Evolutionary conservation across 352 stramenopile species (phyloP).

Genomic region (Globisporangium irregulare): DNA sequence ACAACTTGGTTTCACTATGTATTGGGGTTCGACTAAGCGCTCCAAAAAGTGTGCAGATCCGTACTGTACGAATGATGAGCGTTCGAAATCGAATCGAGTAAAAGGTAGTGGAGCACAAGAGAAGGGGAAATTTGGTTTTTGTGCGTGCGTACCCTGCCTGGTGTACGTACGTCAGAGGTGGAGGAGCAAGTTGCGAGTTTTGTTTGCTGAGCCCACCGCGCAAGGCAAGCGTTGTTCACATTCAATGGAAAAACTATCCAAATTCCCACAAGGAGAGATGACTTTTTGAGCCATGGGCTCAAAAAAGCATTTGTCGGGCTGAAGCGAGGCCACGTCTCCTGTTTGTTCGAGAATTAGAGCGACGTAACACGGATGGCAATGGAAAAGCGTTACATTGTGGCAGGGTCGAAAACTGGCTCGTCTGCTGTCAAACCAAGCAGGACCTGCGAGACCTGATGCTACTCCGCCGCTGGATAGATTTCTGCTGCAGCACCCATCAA

Average conservation of each 20-base stretch:
- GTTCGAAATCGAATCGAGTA: constrained; percentile 4
- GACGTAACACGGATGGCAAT: constrained; percentile 5
- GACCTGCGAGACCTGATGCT: background rate
- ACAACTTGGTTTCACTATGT: background rate
- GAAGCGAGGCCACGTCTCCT: background rate
- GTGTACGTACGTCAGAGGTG: constrained; percentile 1
- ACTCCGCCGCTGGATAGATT: background rate
- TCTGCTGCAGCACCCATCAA: background rate
- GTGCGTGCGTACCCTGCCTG: background rate
- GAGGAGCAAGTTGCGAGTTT: background rate
- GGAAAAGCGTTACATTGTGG: constrained; percentile 12
- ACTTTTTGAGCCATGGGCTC: background rate
- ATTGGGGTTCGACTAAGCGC: constrained; percentile 1
- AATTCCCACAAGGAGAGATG: background rate
- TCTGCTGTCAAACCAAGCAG: constrained; percentile 8
- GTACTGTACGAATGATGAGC: background rate
- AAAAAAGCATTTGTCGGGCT: background rate
- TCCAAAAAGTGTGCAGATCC: background rate
- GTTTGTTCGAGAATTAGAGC: constrained; percentile 1
- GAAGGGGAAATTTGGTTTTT: background rate
- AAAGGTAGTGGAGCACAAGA: background rate
- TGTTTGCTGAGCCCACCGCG: background rate
- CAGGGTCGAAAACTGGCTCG: background rate
- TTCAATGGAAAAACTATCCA: background rate
- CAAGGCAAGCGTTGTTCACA: background rate